A percentile compares a stretch with the other conserved stretches of the same genome.
phyloP scores from a whole-genome alignment of 1,284 basidiomycete genomes.

The Puccinia novopanici region DNA sequence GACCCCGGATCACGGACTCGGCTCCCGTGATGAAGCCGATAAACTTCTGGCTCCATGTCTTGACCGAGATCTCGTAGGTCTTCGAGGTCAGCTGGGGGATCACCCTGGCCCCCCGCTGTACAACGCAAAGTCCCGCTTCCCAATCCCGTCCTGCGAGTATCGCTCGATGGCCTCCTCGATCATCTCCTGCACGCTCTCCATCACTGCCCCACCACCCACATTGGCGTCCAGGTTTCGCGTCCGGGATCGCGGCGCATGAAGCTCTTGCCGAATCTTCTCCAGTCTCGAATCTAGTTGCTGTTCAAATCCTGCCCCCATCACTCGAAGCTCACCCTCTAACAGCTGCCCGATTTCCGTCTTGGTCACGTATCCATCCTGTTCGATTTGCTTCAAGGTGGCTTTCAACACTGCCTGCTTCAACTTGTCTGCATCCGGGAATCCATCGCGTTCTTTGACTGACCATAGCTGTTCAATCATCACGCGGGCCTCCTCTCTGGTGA shows the following conservation, averaged over 20 bases:
- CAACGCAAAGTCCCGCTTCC: conserved; percentile 79
- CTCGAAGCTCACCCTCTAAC: conserved; percentile 9
- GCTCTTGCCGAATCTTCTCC: conserved; percentile 31
- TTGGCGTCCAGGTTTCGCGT: neutral
- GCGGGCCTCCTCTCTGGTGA: conserved; percentile 25
- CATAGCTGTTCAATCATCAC: conserved; percentile 33
- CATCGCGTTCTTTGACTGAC: conserved; percentile 6
- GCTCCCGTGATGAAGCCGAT: conserved; percentile 67
- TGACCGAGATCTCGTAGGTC: conserved; percentile 70
- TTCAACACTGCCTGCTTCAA: conserved; percentile 21
- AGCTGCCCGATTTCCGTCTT: conserved; percentile 20
- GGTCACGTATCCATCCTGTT: conserved; percentile 20
- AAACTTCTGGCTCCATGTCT: conserved; percentile 58
- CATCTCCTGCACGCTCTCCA: conserved; percentile 58
- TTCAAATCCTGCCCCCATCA: conserved; percentile 24
- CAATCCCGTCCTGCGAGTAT: conserved; percentile 76
- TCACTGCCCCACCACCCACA: neutral
- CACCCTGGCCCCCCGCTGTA: conserved; percentile 74
- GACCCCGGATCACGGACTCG: conserved; percentile 65
- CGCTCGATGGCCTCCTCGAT: conserved; percentile 70
- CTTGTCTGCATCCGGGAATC: neutral
- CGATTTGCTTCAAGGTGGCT: conserved; percentile 13
- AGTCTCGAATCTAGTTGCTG: conserved; percentile 28
- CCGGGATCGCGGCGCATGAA: neutral
- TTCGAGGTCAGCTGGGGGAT: conserved; percentile 78